Evolutionary conservation across 441 rosid species (phyloP), one percentile per base, ranked within the genome.

Genomic region (Sinapis alba): DNA sequence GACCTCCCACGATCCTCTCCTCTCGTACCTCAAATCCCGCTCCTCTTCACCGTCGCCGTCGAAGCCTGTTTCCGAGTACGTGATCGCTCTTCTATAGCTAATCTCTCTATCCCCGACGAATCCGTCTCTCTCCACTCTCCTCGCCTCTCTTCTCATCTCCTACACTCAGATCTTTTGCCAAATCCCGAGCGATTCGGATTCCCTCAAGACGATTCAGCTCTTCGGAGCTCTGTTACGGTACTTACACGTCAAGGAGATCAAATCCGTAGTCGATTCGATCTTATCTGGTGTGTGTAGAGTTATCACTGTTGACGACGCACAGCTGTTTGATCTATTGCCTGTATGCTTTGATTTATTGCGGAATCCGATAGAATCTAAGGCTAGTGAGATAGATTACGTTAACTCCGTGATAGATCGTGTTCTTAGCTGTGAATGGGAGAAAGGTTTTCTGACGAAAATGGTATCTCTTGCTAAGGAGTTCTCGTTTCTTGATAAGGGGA

Each of bases 301-400:
- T 36, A 69, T 51, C 7, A 74, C 65, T 28, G 69, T 84, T 4
- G 96, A 89, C 56, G 98, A 93, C 23, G 84, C 95, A 7, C 95
- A 90, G 79, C 59, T 90, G 81, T 84, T 93, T 41, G 93, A 90
- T 73, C 73, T 90, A 71, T 74, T 93, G 78, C 97, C 97, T 5
- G 75, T 73, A 64, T 86, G 93, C 78, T 80, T 90, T 21, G 78
- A 80, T 61, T 65, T 85, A 59, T 60, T 90, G 36, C 79, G 77
- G 8, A 75, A 51, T 11, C 81, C 84, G 13, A 82, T 80, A 38
- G 86, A 84, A 28, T 43, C 72, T 5, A 76, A 62, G 24, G 63
- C 71, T 47, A 81, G 83, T 13, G 79, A 73, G 38, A 19, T 38
- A 0, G 87, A 84, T 62, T 85, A 38, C 18, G 82, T 80, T 26